Evolutionary conservation across 805 yeast species (phyloP).

Genomic region (Pichia insulana): DNA sequence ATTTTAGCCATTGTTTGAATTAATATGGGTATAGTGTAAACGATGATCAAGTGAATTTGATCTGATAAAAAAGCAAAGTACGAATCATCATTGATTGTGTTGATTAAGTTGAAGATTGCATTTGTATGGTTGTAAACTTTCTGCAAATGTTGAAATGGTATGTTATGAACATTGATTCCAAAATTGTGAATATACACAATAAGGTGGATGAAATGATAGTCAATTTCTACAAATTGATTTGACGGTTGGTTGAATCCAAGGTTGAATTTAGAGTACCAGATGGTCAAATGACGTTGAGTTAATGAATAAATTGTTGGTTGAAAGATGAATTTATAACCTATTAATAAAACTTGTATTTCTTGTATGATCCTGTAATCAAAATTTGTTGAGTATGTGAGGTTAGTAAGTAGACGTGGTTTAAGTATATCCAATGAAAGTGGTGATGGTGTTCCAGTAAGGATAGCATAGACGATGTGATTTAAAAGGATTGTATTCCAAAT

Average conservation of each 20-base stretch:
- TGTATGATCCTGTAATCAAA: slow-evolving; percentile 81
- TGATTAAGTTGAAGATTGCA: slow-evolving; percentile 33
- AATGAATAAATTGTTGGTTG: slow-evolving; percentile 14
- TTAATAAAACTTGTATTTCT: slow-evolving; percentile 54
- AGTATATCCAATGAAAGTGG: slow-evolving; percentile 36
- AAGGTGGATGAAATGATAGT: slow-evolving; percentile 53
- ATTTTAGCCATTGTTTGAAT: slow-evolving; percentile 19
- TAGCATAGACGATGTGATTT: slow-evolving; percentile 58
- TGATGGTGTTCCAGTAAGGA: slow-evolving; percentile 42
- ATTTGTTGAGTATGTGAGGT: slow-evolving; percentile 54
- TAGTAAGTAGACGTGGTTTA: slow-evolving; percentile 29
- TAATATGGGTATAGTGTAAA: slow-evolving; percentile 33
- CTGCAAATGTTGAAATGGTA: slow-evolving; percentile 6
- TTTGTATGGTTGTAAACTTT: slow-evolving; percentile 34
- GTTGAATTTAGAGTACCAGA: slow-evolving; percentile 65
- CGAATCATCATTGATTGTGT: slow-evolving; percentile 34
- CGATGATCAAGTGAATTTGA: slow-evolving; percentile 50
- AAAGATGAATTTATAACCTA: slow-evolving; percentile 52
- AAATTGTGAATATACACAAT: slow-evolving; percentile 29
- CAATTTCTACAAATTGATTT: slow-evolving; percentile 64
- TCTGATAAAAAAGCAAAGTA: slow-evolving; percentile 66
- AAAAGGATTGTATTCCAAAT: slow-evolving; percentile 66
- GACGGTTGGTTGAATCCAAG: slow-evolving; percentile 61
- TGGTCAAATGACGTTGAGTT: slow-evolving; percentile 34
- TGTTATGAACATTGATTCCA: slow-evolving; percentile 6